phyloP scores from a whole-genome alignment of 2,329 filamentous ascomycete genomes.

The Sarocladium brachiariae region DNA sequence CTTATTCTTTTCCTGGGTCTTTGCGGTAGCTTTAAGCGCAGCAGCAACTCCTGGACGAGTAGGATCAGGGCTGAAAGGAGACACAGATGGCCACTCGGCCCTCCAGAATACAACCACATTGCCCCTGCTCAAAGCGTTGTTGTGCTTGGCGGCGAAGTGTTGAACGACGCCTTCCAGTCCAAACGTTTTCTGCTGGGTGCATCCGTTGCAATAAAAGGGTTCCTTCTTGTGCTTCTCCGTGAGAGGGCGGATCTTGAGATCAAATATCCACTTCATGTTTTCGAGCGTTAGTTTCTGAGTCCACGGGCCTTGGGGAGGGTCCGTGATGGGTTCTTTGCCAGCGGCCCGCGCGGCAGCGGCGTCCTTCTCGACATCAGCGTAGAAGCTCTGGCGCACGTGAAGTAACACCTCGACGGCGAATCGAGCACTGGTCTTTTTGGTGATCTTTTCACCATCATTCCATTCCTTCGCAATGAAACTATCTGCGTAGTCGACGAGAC shows the following conservation, averaged over 20 bases:
- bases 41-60: constrained; percentile 22
- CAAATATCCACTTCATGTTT: constrained; percentile 83
- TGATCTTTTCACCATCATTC: constrained; percentile 56
- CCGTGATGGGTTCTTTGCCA: constrained; percentile 35
- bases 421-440: constrained; percentile 53
- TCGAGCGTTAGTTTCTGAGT: constrained; percentile 64
- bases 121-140: constrained; percentile 59
- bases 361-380: constrained; percentile 50
- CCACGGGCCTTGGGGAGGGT: constrained; percentile 46
- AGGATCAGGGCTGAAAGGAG: constrained; percentile 64
- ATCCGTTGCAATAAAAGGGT: constrained; percentile 68
- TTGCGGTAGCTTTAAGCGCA: background rate
- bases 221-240: constrained; percentile 63
- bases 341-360: constrained; percentile 38
- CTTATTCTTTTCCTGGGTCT: background rate
- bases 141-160: constrained; percentile 80
- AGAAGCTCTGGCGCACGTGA: constrained; percentile 61
- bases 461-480: constrained; percentile 61
- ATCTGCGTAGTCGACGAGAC: constrained; percentile 60
- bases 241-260: constrained; percentile 64
- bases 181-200: constrained; percentile 61
- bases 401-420: constrained; percentile 68
- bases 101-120: constrained; percentile 73
- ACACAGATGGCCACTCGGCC: constrained; percentile 68
- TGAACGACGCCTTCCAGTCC: constrained; percentile 75